phyloP scores from a whole-genome alignment of 345 rosid genomes.

The Angophora floribunda region DNA sequence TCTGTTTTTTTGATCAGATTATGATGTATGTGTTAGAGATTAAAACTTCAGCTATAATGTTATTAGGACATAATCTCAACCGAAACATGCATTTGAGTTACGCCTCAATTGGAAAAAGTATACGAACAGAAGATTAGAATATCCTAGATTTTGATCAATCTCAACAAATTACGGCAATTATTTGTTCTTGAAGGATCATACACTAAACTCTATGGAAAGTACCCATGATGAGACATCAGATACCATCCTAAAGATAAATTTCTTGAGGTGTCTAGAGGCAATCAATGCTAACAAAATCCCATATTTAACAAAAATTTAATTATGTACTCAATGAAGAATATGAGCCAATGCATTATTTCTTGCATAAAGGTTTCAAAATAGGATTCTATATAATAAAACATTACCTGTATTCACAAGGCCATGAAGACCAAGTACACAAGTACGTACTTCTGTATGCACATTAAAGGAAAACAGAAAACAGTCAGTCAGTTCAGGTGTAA shows the following conservation, averaged over 20 bases:
- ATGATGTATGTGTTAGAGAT: neutral
- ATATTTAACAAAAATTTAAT: neutral
- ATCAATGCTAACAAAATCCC: neutral
- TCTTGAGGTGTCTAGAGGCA: neutral
- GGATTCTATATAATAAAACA: neutral
- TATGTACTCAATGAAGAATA: neutral
- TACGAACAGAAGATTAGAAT: neutral
- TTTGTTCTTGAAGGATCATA: neutral
- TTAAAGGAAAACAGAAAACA: neutral
- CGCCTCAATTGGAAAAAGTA: neutral
- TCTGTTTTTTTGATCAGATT: neutral
- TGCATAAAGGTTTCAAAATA: neutral
- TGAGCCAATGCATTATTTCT: neutral
- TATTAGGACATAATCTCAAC: neutral
- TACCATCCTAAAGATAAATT: neutral
- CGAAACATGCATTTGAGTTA: neutral
- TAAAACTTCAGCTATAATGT: neutral
- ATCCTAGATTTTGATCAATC: neutral
- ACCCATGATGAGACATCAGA: neutral
- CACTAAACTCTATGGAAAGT: neutral
- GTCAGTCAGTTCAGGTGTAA: neutral
- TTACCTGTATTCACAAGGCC: constrained; percentile 53
- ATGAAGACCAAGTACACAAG: constrained; percentile 38
- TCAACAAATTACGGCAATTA: neutral
- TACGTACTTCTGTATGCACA: constrained; percentile 38